Base-by-base conservation (phyloP, 202 grass and related monocot species). In the Bolboschoenoplectus hybrid region DNA sequence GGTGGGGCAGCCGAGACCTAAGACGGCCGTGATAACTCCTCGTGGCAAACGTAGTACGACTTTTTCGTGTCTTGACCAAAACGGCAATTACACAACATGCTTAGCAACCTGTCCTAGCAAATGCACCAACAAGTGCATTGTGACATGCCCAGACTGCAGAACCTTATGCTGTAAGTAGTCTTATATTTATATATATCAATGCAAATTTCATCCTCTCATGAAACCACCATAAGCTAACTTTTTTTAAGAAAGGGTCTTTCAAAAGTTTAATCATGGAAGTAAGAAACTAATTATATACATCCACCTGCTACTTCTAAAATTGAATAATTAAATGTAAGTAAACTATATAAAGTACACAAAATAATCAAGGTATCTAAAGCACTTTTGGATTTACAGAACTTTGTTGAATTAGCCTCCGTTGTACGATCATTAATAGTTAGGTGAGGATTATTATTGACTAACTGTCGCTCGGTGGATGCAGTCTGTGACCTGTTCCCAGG, bases 401-500 rank as follows among this genome's bases (percentile, higher is more conserved):
- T 52, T 52, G 50, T 52, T 1, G 50, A 64, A 64, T 35, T 35
- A 78, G 11, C 73, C 73, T 51, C 35, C 73, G 1, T 16, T 57
- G 49, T 5, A 6, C 14, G 16, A 56, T 56, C 4, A 79, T 56
- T 14, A 51, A 41, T 40, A 14, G 3, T 83, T 36, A 34, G 51
- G 20, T 47, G 19, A 62, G 44, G n/a, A 74, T 38, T 58, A 12
- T 3, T 85, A 36, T 76, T 53, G 36, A 80, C 49, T 50, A 79
- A 86, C 58, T 53, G 35, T 51, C 51, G 14, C 17, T 74, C 35
- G 11, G 11, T 55, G 32, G n/a, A 38, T 43, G 74, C 84, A 89
- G 88, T 87, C 7, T 92, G 78, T 35, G 80, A 90, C 34, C 19
- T 88, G 17, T 65, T 86, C 60, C 86, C 92, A 1, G 88, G 90